Conservation (phyloP, 176 grass and related monocot genomes). For the Microstegium vimineum region DNA sequence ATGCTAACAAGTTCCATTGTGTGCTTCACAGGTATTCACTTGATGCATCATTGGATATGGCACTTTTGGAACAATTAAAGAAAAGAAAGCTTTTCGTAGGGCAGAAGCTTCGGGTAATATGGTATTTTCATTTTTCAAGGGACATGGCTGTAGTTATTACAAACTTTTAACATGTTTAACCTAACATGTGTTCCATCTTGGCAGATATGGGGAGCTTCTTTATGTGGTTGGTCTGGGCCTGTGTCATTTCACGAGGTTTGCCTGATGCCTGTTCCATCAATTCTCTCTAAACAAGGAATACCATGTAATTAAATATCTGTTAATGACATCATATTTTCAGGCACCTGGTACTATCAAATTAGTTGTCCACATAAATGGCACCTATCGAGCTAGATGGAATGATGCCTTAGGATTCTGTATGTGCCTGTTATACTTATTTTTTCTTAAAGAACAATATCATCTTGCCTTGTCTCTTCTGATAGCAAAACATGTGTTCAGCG, state of each 20-base stretch:
- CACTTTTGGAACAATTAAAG: constrained; percentile 61
- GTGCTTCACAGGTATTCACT: constrained; percentile 63
- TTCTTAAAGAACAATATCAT: not conserved
- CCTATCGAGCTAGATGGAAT: constrained; percentile 73
- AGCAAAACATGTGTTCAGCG: constrained; percentile 2
- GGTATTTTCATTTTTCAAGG: constrained; percentile 29
- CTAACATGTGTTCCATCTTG: constrained; percentile 28
- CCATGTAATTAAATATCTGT: constrained; percentile 1
- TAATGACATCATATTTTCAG: constrained; percentile 41
- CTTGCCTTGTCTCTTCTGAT: not conserved
- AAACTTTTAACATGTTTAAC: constrained; percentile 2
- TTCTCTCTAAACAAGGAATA: not conserved
- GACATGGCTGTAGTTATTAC: constrained; percentile 25
- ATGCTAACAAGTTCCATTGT: not conserved
- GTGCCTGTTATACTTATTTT: constrained; percentile 26
- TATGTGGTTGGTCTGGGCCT: constrained; percentile 84
- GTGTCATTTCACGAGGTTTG: constrained; percentile 80
- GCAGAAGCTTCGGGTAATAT: constrained; percentile 91
- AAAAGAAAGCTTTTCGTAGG: constrained; percentile 86
- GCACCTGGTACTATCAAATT: constrained; percentile 52
- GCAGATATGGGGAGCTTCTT: constrained; percentile 83
- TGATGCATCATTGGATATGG: constrained; percentile 59
- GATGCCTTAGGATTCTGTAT: constrained; percentile 90
- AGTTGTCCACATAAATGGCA: constrained; percentile 82
- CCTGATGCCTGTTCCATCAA: constrained; percentile 13